Evolutionary conservation across 768 basidiomycete species (phyloP).

Genomic region (Cystofilobasidium capitatum): DNA sequence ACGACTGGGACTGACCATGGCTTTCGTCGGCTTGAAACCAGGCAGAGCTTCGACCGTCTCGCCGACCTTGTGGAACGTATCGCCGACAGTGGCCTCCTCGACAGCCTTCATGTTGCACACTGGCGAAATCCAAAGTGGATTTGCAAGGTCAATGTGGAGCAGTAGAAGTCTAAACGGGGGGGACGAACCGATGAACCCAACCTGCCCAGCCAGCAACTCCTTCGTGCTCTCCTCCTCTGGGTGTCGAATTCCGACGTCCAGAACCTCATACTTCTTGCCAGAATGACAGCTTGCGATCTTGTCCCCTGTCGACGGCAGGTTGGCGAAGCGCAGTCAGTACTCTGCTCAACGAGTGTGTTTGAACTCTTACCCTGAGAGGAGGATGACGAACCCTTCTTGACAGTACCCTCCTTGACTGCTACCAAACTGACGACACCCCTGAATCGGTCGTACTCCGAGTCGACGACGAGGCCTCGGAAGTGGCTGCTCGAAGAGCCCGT

Average conservation of each 20-base stretch:
- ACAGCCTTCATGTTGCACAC: slow-evolving; percentile 94
- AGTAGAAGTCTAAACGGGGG: neutral
- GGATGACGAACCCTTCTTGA: slow-evolving; percentile 63
- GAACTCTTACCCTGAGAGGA: neutral
- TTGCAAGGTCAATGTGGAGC: too few relatives aligned
- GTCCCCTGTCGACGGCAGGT: slow-evolving; percentile 65
- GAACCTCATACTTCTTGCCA: slow-evolving; percentile 77
- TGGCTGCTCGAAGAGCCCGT: slow-evolving; percentile 41
- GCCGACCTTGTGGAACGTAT: slow-evolving; percentile 73
- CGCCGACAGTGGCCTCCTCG: slow-evolving; percentile 76
- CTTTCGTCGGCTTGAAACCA: slow-evolving; percentile 81
- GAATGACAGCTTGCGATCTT: slow-evolving; percentile 77
- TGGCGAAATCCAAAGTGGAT: too few relatives aligned
- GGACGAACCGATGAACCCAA: slow-evolving; percentile 51
- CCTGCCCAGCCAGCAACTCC: slow-evolving; percentile 37
- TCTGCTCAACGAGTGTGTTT: neutral
- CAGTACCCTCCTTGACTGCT: slow-evolving; percentile 64
- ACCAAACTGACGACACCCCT: slow-evolving; percentile 90
- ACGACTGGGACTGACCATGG: slow-evolving; percentile 57
- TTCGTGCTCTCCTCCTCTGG: slow-evolving; percentile 73
- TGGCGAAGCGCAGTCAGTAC: too few relatives aligned
- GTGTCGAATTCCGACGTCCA: slow-evolving; percentile 78
- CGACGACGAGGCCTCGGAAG: slow-evolving; percentile 80
- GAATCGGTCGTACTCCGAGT: slow-evolving; percentile 93
- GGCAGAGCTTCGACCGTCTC: slow-evolving; percentile 69